Conservation (phyloP, 768 basidiomycete species). For the Lactarius trivialis region DNA sequence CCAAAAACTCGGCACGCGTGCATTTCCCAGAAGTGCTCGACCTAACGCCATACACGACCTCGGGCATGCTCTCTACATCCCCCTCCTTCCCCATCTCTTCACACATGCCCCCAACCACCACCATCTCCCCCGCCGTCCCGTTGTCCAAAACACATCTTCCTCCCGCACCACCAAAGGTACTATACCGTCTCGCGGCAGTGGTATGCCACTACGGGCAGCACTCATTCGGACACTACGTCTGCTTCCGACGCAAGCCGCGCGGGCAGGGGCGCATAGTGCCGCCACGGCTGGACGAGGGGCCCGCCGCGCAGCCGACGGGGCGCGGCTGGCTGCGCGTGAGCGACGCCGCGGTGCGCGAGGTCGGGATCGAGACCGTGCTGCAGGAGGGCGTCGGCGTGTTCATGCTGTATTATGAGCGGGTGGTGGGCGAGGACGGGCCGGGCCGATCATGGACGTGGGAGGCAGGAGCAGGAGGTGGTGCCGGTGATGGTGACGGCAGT, state of each 20-base stretch:
- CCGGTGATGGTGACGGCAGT: constrained; percentile 12
- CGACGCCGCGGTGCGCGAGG: constrained; percentile 75
- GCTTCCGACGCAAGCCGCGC: constrained; percentile 78
- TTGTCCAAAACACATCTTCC: neutral
- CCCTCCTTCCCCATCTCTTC: constrained; percentile 69
- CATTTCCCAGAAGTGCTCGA: constrained; percentile 85
- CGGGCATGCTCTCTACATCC: constrained; percentile 62
- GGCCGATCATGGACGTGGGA: neutral
- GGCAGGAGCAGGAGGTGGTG: constrained; percentile 3
- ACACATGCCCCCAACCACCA: constrained; percentile 38
- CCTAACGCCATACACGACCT: constrained; percentile 81
- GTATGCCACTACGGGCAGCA: constrained; percentile 94
- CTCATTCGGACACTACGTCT: constrained; percentile 92
- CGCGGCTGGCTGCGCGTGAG: constrained; percentile 84
- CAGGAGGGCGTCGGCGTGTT: constrained; percentile 73
- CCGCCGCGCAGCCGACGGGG: constrained; percentile 38
- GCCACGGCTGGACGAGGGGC: constrained; percentile 36
- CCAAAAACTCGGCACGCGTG: constrained; percentile 81
- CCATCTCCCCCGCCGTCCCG: constrained; percentile 43
- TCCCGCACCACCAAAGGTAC: constrained; percentile 24
- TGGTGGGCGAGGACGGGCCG: constrained; percentile 24
- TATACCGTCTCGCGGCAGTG: constrained; percentile 79
- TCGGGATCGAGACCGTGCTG: constrained; percentile 67
- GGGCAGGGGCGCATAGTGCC: constrained; percentile 36
- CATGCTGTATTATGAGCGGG: constrained; percentile 92